Evolutionary conservation across 345 rosid genomes (phyloP), one percentile per base, ranked within the genome.

Genomic region (Eucalyptus tenuipes): DNA sequence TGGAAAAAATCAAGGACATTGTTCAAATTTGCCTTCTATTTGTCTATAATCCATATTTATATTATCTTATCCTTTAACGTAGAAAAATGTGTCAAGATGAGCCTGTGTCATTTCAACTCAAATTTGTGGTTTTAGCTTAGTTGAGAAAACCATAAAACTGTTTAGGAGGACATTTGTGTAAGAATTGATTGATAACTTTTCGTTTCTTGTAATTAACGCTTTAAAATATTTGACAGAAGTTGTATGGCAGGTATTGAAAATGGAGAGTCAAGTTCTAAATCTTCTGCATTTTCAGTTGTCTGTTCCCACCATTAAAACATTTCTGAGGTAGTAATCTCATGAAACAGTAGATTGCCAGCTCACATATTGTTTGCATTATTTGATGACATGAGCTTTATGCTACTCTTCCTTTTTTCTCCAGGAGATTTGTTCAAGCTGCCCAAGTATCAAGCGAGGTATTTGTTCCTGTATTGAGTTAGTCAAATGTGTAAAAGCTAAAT

Each of bases 341-440:
- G 86, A 55, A 89, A 37, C 87, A 13, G 45, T 40, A 40, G 84
- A 40, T 75, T 75, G 47, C 47, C 47, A 40, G 84, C 84, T 75
- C 29, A 20, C 47, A 11, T 20, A 6, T 75, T 40, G 5, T 75
- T 40, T 75, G 14, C 29, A 40, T 22, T 10, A 75, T 75, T 75
- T 75, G 84, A 75, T 75, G 47, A 18, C 47, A 75, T 40, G 47
- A 50, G 3, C 52, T 61, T 85, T 37, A 25, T 85, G 55, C 82
- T 45, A 48, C 81, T 20, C 48, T 87, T 40, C 50, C 61, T 90
- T 81, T 88, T 52, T 18, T 89, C 92, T 87, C 89, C 95, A 98
- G 99, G 96, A 95, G 99, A 92, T 98, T 95, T 89, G 87, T 95
- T 91, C 96, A 90, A 90, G 99, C 98, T 15, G 99, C 99, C 89